Evolutionary conservation across 179 eudicot species (phyloP), one percentile per base, ranked within the genome.

Genomic region (Nepenthes alata): DNA sequence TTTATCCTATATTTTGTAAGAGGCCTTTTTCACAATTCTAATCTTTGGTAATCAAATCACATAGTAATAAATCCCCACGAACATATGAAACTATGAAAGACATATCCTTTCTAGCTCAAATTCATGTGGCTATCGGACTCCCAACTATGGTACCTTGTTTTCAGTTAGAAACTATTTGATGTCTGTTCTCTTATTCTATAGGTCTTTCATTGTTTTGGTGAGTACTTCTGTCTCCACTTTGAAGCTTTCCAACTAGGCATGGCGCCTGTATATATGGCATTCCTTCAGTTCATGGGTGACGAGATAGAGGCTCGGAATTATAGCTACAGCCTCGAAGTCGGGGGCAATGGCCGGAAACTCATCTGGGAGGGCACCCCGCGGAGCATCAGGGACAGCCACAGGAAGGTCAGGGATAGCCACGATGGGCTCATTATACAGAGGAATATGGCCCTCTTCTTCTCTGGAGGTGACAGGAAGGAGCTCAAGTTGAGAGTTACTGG

Each of bases 231-330:
- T 60, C 84, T 82, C 55, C 86, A 82, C 62, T 82, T 82, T 9
- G 86, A 82, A 68, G 86, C 86, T 13, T 82, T 82, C 38, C 86
- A 82, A 64, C 76, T 82, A 2, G 84, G 86, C 2, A 70, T 79
- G 81, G 86, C 84, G 5, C 84, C 86, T 6, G 86, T 79, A 11
- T 82, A 82, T 39, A 80, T 82, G 80, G 87, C 87, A 12, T 82
- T 82, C 54, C 73, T 82, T 5, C 70, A 84, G 47, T 80, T 80
- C 77, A 79, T 82, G 86, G 86, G 86, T 8, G 84, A 82, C 11
- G 86, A 82, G 53, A 70, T 47, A 44, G 81, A 81, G 9, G 83
- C 86, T 35, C 66, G 81, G 15, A 79, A 65, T 58, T 81, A 79
- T 71, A 79, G 74, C 66, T 82, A 82, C 75, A 82, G 86, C 55